Evolutionary conservation across 1,139 yeast genomes (phyloP).

Genomic region (Kodamaea alishanica): DNA sequence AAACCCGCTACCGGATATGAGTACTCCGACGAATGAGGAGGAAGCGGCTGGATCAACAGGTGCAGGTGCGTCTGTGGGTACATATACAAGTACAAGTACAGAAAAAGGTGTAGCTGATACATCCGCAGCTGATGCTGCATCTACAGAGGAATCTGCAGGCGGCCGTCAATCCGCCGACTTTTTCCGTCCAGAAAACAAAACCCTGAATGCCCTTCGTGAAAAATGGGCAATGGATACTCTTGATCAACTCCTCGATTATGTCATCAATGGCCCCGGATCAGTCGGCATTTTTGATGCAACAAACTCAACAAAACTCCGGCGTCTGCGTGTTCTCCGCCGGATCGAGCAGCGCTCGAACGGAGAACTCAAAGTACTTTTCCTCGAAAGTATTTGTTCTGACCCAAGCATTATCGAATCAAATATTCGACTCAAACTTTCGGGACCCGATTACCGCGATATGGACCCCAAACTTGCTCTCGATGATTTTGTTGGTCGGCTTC

Average conservation of each 20-base stretch:
- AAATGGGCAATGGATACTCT: slow-evolving; percentile 96
- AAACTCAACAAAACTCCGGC: slow-evolving; percentile 75
- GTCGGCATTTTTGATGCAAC: slow-evolving; percentile 97
- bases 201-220: slow-evolving; percentile 68
- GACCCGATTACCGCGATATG: slow-evolving; percentile 89
- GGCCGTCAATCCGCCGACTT: slow-evolving; percentile 70
- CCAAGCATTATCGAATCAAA: slow-evolving; percentile 74
- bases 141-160: slow-evolving; percentile 4
- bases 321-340: slow-evolving; percentile 63
- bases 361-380: slow-evolving; percentile 72
- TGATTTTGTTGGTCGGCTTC: slow-evolving; percentile 79
- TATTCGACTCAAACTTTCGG: slow-evolving; percentile 78
- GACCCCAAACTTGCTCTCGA: slow-evolving; percentile 74
- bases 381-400: slow-evolving; percentile 87
- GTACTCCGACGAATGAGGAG: slow-evolving; percentile 34
- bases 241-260: slow-evolving; percentile 77
- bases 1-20: slow-evolving; percentile 65
- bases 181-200: slow-evolving; percentile 75
- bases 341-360: slow-evolving; percentile 71
- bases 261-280: slow-evolving; percentile 76
- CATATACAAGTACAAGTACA: slow-evolving; percentile 5
- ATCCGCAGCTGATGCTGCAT: slow-evolving; percentile 7
- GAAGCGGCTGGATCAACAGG: slow-evolving; percentile 11
- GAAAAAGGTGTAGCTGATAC: slow-evolving; percentile 11
- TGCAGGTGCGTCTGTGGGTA: background rate